These are phyloP conservation scores for Pyracantha coccinea DNA, from an alignment of 331 rosid genomes.

Conservation along the genomic window DNA sequence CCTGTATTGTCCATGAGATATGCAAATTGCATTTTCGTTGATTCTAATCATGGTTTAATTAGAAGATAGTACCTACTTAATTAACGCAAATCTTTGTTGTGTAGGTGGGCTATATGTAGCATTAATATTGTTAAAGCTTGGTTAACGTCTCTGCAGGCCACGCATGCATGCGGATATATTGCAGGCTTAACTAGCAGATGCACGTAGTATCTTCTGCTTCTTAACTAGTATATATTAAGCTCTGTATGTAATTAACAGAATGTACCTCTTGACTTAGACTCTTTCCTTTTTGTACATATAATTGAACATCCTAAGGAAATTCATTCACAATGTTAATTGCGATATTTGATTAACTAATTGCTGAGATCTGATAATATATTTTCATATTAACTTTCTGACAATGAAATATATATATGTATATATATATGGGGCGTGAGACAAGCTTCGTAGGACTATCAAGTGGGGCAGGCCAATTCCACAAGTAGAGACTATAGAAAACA, in stretches of 20 bases:
- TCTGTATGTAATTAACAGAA: neutral
- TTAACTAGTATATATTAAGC: neutral
- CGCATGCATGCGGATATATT: neutral
- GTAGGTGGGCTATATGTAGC: neutral
- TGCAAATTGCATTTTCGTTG: neutral
- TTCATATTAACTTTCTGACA: neutral
- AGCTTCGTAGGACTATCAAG: too few relatives aligned
- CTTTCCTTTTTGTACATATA: neutral
- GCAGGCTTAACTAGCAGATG: neutral
- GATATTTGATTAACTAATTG: neutral
- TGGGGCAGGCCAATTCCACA: too few relatives aligned
- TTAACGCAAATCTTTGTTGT: neutral
- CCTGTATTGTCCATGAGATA: neutral
- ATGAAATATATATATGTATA: neutral
- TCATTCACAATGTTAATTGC: neutral
- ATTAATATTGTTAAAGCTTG: neutral
- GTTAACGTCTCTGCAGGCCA: neutral
- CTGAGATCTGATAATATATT: neutral
- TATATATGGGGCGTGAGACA: too few relatives aligned
- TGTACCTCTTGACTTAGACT: neutral
- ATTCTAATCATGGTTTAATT: neutral
- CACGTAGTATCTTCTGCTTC: neutral
- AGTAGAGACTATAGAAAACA: too few relatives aligned
- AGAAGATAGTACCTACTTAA: neutral
- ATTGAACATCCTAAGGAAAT: neutral